Conservation (phyloP, 2,329 filamentous ascomycete species). For the Penicillium sp. region DNA sequence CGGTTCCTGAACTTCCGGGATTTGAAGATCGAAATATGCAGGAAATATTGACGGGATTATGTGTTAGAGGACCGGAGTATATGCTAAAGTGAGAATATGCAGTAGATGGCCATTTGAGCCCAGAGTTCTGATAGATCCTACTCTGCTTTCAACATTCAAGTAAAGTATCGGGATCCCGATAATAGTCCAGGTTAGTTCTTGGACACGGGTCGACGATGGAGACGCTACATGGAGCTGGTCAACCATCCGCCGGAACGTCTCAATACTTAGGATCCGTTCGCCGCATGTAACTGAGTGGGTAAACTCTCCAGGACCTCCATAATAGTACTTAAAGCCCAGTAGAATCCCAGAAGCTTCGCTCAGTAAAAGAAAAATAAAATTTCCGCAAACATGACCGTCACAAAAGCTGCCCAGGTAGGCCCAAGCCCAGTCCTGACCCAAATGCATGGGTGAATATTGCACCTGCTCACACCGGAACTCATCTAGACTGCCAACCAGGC, state of each 20-base stretch:
- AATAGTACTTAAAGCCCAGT: neutral
- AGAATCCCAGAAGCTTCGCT: neutral
- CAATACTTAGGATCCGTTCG: neutral
- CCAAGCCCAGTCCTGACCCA: neutral
- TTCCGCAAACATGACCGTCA: neutral
- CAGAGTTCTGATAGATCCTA: neutral
- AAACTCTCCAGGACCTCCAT: neutral
- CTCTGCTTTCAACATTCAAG: neutral
- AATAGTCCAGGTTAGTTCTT: neutral
- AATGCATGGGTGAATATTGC: neutral
- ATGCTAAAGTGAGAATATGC: neutral
- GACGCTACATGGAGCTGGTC: neutral
- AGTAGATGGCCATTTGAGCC: neutral
- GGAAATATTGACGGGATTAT: neutral
- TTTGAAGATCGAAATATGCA: neutral
- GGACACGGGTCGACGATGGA: neutral
- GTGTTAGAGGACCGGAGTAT: neutral
- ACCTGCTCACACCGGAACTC: neutral
- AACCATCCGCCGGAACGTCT: neutral
- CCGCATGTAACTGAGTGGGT: neutral
- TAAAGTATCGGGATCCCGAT: neutral
- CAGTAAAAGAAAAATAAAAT: neutral
- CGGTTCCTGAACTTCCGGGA: neutral
- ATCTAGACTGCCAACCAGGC: slow-evolving; percentile 9
- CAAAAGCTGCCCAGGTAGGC: slow-evolving; percentile 1